A percentile compares a stretch with the other conserved stretches of the same genome.
These are phyloP conservation scores for Solanum etuberosum DNA, from an alignment of 257 asterid species.

Conservation along the genomic window DNA sequence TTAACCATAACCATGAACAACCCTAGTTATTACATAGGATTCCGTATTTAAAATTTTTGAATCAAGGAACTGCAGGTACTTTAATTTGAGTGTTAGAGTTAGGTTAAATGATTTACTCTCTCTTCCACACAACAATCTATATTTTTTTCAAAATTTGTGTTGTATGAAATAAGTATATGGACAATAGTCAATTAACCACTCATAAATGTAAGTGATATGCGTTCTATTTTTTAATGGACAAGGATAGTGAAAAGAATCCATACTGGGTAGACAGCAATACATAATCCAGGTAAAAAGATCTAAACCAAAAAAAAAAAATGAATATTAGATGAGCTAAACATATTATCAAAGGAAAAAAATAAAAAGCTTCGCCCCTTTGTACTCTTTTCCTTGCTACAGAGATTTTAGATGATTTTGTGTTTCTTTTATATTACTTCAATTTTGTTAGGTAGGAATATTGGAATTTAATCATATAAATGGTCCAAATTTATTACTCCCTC, in stretches of 20 bases:
- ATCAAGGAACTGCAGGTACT: neutral
- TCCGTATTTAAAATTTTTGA: neutral
- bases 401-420: too few species aligned
- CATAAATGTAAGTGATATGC: neutral
- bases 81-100: neutral
- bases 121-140: neutral
- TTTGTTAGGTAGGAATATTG: neutral
- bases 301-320: neutral
- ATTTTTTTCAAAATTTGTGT: neutral
- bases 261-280: neutral
- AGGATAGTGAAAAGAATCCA: neutral
- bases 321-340: neutral
- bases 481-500: neutral
- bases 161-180: neutral
- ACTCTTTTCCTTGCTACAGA: neutral
- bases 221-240: neutral
- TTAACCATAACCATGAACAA: too few species aligned
- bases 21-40: neutral
- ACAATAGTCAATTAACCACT: neutral
- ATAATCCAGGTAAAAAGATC: neutral
- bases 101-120: neutral
- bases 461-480: neutral
- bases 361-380: neutral
- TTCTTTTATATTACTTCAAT: neutral
- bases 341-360: neutral